Percentiles rank a stretch among this genome's conserved stretches.
These are phyloP conservation scores for Pseudozyma thailandica DNA, from an alignment of 1,284 basidiomycete species.

Conservation along the genomic window DNA sequence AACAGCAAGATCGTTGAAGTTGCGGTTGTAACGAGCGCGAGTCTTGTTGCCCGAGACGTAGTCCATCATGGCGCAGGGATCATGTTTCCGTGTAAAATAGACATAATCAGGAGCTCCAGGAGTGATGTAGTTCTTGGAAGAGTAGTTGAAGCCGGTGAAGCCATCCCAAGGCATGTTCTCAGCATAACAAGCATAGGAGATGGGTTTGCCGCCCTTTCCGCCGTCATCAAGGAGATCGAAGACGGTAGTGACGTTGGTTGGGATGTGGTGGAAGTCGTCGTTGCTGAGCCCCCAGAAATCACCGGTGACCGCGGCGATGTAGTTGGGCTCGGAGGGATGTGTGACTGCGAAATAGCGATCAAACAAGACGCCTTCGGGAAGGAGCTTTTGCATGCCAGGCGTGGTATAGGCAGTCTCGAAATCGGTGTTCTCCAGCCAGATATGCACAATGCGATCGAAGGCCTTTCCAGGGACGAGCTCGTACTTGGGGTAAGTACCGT, in stretches of 20 bases:
- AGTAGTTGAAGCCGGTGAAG: slow-evolving; percentile 70
- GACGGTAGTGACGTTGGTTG: slow-evolving; percentile 72
- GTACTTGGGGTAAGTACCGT: slow-evolving; percentile 69
- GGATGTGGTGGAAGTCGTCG: slow-evolving; percentile 70
- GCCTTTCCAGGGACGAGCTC: slow-evolving; percentile 70
- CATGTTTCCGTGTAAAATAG: slow-evolving; percentile 66
- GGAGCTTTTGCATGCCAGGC: slow-evolving; percentile 71
- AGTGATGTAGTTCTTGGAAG: slow-evolving; percentile 71
- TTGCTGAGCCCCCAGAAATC: slow-evolving; percentile 74
- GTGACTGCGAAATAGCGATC: slow-evolving; percentile 74
- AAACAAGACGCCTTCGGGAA: slow-evolving; percentile 70
- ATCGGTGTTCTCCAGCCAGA: slow-evolving; percentile 75
- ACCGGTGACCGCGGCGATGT: slow-evolving; percentile 70
- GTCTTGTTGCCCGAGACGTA: slow-evolving; percentile 71
- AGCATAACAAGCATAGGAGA: slow-evolving; percentile 69
- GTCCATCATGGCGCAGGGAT: slow-evolving; percentile 72
- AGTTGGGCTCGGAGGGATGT: slow-evolving; percentile 75
- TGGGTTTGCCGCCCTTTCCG: slow-evolving; percentile 63
- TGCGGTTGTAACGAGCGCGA: slow-evolving; percentile 72
- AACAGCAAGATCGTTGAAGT: slow-evolving; percentile 73
- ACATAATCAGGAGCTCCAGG: slow-evolving; percentile 69
- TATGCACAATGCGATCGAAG: slow-evolving; percentile 73
- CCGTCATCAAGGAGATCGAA: slow-evolving; percentile 76
- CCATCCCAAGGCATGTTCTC: slow-evolving; percentile 75
- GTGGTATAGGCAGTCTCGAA: slow-evolving; percentile 68